phyloP scores from a whole-genome alignment of 345 rosid genomes.

The Salix arbutifolia region DNA sequence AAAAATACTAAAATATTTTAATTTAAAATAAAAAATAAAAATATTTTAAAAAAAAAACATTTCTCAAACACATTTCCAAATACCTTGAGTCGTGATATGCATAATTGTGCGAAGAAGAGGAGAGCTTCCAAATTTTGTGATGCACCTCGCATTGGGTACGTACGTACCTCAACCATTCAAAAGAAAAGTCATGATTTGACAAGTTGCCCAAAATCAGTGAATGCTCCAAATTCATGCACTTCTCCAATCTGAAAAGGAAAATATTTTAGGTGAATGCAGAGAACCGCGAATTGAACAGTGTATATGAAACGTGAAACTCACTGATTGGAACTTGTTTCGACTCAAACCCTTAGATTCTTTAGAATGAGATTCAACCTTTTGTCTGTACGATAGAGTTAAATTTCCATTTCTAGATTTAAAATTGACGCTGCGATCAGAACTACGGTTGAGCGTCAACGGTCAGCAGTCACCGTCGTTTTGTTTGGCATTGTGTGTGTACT shows the following conservation, averaged over 20 bases:
- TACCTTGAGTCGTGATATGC: no score
- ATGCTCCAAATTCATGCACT: background rate
- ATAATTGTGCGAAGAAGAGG: background rate
- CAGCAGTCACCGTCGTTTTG: background rate
- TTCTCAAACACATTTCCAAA: no score
- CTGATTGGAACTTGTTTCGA: background rate
- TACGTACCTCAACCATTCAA: background rate
- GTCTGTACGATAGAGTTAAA: background rate
- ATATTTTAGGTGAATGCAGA: background rate
- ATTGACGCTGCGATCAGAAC: background rate
- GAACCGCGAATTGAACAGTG: background rate
- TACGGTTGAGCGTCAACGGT: background rate
- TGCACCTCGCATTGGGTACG: background rate
- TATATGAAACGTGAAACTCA: background rate
- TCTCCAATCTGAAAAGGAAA: background rate
- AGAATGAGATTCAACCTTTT: background rate
- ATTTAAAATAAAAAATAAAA: no score
- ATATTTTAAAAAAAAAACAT: no score
- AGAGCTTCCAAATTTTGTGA: background rate
- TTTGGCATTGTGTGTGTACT: background rate
- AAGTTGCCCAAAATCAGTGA: background rate
- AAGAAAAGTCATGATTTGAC: background rate
- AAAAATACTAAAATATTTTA: no score
- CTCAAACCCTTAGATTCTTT: background rate
- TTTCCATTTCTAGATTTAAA: no score